phyloP scores from a whole-genome alignment of 139 green algal species.

The Marvania coccoides region DNA sequence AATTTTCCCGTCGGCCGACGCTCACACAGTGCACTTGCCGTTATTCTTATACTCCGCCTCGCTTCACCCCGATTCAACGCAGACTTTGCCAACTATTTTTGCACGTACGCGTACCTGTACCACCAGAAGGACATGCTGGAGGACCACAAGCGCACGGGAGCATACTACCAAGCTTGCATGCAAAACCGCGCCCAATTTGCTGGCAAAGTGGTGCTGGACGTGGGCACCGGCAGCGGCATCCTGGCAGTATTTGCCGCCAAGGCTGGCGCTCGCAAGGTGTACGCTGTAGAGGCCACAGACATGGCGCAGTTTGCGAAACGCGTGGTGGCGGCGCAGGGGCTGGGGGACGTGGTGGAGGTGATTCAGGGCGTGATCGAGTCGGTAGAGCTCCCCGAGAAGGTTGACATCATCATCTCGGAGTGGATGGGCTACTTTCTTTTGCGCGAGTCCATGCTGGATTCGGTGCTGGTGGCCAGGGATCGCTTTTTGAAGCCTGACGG shows the following conservation, averaged over 20 bases:
- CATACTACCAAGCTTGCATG: slow-evolving; percentile 80
- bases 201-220: slow-evolving; percentile 88
- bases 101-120: slow-evolving; percentile 87
- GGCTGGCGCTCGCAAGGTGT: slow-evolving; percentile 74
- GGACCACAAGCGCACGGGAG: slow-evolving; percentile 91
- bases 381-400: slow-evolving; percentile 93
- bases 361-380: slow-evolving; percentile 93
- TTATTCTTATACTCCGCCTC: neutral
- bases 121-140: slow-evolving; percentile 99
- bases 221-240: slow-evolving; percentile 93
- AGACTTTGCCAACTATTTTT: slow-evolving; percentile 98
- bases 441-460: slow-evolving; percentile 94
- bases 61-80: neutral
- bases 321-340: slow-evolving; percentile 76
- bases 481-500: slow-evolving; percentile 87
- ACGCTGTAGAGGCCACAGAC: slow-evolving; percentile 93
- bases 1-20: neutral
- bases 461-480: slow-evolving; percentile 82
- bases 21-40: too few relatives aligned
- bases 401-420: slow-evolving; percentile 92
- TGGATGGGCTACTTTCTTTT: slow-evolving; percentile 90
- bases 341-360: slow-evolving; percentile 77
- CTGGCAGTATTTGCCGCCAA: slow-evolving; percentile 92
- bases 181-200: slow-evolving; percentile 56
- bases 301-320: slow-evolving; percentile 79